Conservation (phyloP, 495 filamentous ascomycete species). For the Neurospora pannonica region DNA sequence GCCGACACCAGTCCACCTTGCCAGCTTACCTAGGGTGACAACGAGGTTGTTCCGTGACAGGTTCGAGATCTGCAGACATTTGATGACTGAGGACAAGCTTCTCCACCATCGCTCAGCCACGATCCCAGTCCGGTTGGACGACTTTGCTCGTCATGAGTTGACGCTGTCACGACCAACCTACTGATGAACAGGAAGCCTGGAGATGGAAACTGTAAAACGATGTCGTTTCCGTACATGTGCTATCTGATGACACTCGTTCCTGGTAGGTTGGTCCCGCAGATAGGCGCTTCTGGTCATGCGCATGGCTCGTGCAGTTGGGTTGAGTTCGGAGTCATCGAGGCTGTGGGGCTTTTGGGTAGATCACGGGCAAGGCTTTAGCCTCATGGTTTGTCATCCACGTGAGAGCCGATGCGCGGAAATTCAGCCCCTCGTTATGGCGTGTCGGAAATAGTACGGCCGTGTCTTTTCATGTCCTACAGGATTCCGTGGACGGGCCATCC, state of each 20-base stretch:
- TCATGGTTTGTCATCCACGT: too few species aligned
- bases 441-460: too few species aligned
- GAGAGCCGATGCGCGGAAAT: too few species aligned
- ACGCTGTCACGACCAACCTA: neutral
- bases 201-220: neutral
- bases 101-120: neutral
- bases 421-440: too few species aligned
- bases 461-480: too few species aligned
- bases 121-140: neutral
- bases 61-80: neutral
- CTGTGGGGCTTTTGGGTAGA: neutral
- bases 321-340: neutral
- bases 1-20: neutral
- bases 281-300: neutral
- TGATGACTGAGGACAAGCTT: neutral
- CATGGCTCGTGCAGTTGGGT: neutral
- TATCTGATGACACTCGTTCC: neutral
- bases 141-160: neutral
- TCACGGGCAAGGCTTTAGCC: neutral
- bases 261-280: neutral
- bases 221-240: neutral
- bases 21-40: neutral
- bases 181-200: neutral
- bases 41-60: neutral
- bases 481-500: too few species aligned